Evolutionary conservation across 805 yeast genomes (phyloP).

Genomic region (Kluyveromyces aestuarii): DNA sequence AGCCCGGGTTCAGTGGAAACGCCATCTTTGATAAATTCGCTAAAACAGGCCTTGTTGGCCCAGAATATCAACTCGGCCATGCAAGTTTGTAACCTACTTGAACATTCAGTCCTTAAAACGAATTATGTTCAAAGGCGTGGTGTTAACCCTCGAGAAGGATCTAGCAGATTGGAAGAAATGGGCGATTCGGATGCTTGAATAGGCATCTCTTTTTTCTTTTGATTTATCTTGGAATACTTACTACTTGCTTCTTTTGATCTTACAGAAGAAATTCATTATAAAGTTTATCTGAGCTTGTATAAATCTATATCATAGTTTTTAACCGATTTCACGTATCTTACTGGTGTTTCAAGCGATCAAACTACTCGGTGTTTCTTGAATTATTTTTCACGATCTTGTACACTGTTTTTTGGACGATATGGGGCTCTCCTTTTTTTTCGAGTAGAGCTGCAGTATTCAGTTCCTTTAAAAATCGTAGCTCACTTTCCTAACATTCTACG

Average conservation of each 20-base stretch:
- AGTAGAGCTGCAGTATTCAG: too few species aligned
- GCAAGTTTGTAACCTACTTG: conserved; percentile 15
- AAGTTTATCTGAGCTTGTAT: background rate
- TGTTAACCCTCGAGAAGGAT: conserved; percentile 12
- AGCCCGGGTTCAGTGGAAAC: conserved; percentile 4
- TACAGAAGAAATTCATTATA: background rate
- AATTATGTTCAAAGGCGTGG: conserved; percentile 21
- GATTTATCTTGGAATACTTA: too few species aligned
- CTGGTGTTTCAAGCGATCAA: too few species aligned
- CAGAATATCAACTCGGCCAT: conserved; percentile 16
- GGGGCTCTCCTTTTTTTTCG: too few species aligned
- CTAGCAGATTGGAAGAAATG: conserved; percentile 7
- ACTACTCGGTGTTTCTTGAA: too few species aligned
- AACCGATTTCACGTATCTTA: too few species aligned
- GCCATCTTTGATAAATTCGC: conserved; percentile 9
- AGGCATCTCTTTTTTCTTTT: too few species aligned
- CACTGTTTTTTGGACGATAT: too few species aligned
- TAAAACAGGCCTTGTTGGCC: conserved; percentile 17
- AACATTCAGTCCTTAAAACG: conserved; percentile 15
- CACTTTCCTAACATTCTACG: too few species aligned
- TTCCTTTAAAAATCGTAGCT: too few species aligned
- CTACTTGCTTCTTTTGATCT: background rate
- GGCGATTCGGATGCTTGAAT: conserved; percentile 5
- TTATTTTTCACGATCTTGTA: too few species aligned
- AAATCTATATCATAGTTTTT: background rate